Percentiles rank a stretch among this genome's conserved stretches.
These are phyloP conservation scores for Candida sp. DNA, from an alignment of 1,139 yeast genomes.

Conservation along the genomic window DNA sequence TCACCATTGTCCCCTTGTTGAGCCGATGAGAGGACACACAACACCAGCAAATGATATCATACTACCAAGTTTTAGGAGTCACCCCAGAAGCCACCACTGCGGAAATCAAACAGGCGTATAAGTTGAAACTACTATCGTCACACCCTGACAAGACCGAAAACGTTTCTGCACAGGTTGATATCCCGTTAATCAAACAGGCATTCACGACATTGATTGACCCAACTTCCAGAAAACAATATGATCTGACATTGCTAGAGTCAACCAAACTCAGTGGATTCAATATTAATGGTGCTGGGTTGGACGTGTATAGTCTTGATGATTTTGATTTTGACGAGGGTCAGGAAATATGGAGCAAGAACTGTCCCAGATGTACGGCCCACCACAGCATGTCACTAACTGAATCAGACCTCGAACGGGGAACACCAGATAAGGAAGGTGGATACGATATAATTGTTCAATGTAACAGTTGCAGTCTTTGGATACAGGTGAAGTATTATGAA, in stretches of 20 bases:
- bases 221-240: conserved; percentile 48
- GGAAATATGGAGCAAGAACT: conserved; percentile 49
- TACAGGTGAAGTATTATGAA: conserved; percentile 69
- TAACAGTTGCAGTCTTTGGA: conserved; percentile 82
- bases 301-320: conserved; percentile 65
- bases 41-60: conserved; percentile 17
- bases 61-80: conserved; percentile 62
- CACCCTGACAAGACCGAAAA: conserved; percentile 76
- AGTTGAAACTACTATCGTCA: conserved; percentile 52
- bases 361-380: conserved; percentile 73
- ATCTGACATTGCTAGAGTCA: conserved; percentile 40
- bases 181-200: conserved; percentile 60
- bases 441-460: conserved; percentile 80
- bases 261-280: conserved; percentile 53
- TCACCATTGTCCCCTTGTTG: background rate
- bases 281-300: conserved; percentile 68
- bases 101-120: conserved; percentile 67
- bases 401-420: conserved; percentile 58
- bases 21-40: conserved; percentile 3
- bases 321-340: conserved; percentile 42
- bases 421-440: conserved; percentile 56
- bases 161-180: conserved; percentile 18
- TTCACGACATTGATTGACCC: conserved; percentile 54
- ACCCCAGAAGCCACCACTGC: conserved; percentile 7
- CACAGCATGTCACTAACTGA: conserved; percentile 65